Percentiles rank a stretch among this genome's conserved stretches.
Conservation (phyloP, 2,329 filamentous ascomycete species). For the Colletotrichum sp. region DNA sequence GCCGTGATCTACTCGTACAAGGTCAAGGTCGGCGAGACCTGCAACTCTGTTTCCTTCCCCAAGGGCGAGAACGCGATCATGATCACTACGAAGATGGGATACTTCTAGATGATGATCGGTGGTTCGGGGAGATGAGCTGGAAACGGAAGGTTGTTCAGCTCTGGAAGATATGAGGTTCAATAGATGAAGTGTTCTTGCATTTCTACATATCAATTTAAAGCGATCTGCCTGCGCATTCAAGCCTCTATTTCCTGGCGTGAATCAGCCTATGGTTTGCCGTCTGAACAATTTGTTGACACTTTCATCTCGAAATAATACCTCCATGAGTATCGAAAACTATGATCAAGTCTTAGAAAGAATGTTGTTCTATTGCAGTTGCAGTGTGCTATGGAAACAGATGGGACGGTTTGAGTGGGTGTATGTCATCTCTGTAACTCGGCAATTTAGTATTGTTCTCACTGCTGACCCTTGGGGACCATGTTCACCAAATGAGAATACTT, state of each 20-base stretch:
- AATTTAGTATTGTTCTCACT: too few relatives aligned
- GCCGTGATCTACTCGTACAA: background rate
- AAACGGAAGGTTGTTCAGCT: background rate
- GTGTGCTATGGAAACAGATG: too few relatives aligned
- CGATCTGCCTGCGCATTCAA: background rate
- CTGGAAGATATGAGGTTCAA: background rate
- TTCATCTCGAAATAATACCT: too few relatives aligned
- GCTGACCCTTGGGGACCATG: too few relatives aligned
- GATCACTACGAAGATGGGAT: background rate
- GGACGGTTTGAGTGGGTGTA: fast-evolving
- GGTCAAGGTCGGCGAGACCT: background rate
- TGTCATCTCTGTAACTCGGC: too few relatives aligned
- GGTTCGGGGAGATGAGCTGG: fast-evolving
- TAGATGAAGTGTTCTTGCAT: background rate
- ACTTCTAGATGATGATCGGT: background rate
- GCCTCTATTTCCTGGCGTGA: too few relatives aligned
- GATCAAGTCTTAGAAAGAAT: too few relatives aligned
- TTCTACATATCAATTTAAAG: background rate
- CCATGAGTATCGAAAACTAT: too few relatives aligned
- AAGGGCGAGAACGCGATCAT: background rate
- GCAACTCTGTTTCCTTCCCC: background rate
- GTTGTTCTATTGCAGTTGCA: too few relatives aligned
- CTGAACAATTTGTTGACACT: too few relatives aligned
- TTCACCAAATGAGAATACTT: too few relatives aligned
- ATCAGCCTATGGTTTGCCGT: too few relatives aligned